Percentiles rank a stretch among this genome's conserved stretches.
Conservation (phyloP, 768 basidiomycete genomes). For the Termitomyces sp. region DNA sequence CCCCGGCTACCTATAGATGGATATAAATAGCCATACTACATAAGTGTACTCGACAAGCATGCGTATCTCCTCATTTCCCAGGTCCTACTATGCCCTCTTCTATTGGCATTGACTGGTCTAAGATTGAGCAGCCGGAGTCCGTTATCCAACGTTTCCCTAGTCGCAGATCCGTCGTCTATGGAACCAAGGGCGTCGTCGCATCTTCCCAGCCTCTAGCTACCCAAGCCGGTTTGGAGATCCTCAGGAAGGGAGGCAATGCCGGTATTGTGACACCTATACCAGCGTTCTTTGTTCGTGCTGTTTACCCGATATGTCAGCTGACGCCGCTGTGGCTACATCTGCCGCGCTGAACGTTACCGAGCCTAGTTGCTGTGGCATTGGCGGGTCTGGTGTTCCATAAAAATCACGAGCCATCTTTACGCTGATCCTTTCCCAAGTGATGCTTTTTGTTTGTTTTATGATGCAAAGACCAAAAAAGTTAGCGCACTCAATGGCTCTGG, state of each 20-base stretch:
- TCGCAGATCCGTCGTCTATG: constrained; percentile 81
- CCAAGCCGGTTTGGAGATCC: constrained; percentile 87
- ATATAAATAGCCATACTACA: background rate
- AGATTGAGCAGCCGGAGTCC: constrained; percentile 63
- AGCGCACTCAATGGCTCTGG: constrained; percentile 94
- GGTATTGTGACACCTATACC: constrained; percentile 39
- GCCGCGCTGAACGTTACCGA: constrained; percentile 92
- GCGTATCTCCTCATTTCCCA: background rate
- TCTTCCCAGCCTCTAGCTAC: constrained; percentile 89
- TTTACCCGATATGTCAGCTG: constrained; percentile 41
- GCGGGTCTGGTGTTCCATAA: constrained; percentile 50
- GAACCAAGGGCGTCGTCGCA: constrained; percentile 82
- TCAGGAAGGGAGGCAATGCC: constrained; percentile 93
- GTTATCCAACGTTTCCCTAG: constrained; percentile 72
- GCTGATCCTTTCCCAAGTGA: constrained; percentile 41
- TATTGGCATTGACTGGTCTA: constrained; percentile 43
- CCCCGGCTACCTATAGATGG: background rate
- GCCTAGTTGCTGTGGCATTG: constrained; percentile 86
- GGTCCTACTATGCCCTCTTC: constrained; percentile 25
- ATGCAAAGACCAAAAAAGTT: constrained; percentile 76
- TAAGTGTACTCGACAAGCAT: background rate
- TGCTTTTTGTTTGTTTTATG: constrained; percentile 90
- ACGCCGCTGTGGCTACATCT: constrained; percentile 91
- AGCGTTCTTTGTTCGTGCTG: background rate
- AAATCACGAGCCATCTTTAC: constrained; percentile 10